Conservation (phyloP, 768 basidiomycete species). For the Agaricus blazei region DNA sequence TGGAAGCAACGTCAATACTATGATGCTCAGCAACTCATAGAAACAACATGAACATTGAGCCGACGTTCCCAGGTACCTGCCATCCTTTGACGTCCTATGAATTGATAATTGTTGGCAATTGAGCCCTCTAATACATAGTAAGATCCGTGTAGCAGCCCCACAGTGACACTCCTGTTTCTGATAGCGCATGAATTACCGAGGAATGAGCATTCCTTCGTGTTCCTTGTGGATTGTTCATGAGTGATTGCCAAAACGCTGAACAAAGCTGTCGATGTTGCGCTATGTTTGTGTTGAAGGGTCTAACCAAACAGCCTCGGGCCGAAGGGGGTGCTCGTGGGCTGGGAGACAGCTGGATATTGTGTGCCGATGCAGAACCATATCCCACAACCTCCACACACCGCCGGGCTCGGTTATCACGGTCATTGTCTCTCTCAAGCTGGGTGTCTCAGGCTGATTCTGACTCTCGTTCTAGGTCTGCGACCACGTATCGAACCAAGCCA, state of each 20-base stretch:
- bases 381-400: conserved; percentile 65
- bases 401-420: conserved; percentile 52
- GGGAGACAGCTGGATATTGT: background rate
- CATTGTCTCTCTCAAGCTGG: background rate
- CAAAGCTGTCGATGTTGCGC: background rate
- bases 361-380: conserved; percentile 37
- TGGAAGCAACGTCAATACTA: too few relatives aligned
- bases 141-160: too few relatives aligned
- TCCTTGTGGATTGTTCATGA: too few relatives aligned
- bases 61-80: too few relatives aligned
- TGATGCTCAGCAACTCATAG: too few relatives aligned
- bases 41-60: too few relatives aligned
- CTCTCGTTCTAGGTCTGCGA: conserved; percentile 52
- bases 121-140: too few relatives aligned
- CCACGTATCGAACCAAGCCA: conserved; percentile 83
- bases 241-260: background rate
- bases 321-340: background rate
- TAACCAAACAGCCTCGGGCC: conserved; percentile 4
- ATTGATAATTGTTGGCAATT: too few relatives aligned
- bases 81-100: too few relatives aligned
- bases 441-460: background rate
- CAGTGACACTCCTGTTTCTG: too few relatives aligned
- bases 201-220: too few relatives aligned
- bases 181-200: too few relatives aligned
- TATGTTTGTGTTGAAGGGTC: background rate